phyloP scores from a whole-genome alignment of 495 filamentous ascomycete genomes.

The Penicillium cinerascens region DNA sequence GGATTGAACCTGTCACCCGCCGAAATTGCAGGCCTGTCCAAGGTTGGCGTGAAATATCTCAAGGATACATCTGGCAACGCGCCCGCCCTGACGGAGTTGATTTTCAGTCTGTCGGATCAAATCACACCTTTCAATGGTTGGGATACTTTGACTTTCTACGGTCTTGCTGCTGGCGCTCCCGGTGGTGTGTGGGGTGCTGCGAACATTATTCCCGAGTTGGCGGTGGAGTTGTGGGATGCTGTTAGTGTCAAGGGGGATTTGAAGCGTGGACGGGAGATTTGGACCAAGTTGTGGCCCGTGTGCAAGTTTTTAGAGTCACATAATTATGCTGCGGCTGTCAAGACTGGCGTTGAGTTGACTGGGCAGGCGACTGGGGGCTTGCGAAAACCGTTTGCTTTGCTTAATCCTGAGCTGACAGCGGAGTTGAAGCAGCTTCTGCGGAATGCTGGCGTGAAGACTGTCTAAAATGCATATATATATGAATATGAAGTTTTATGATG shows the following conservation, averaged over 20 bases:
- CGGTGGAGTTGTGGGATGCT: slow-evolving; percentile 33
- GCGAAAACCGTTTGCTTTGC: slow-evolving; percentile 32
- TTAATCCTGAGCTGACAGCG: slow-evolving; percentile 19
- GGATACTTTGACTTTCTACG: slow-evolving; percentile 40
- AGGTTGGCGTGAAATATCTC: slow-evolving; percentile 32
- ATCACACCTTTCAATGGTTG: slow-evolving; percentile 36
- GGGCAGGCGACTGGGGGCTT: slow-evolving; percentile 31
- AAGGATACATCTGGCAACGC: slow-evolving; percentile 40
- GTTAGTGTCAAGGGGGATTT: slow-evolving; percentile 29
- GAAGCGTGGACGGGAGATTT: slow-evolving; percentile 29
- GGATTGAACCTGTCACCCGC: slow-evolving; percentile 24
- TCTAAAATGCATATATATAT: slow-evolving; percentile 13
- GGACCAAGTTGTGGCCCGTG: slow-evolving; percentile 33
- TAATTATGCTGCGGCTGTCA: slow-evolving; percentile 31
- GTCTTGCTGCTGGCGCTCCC: slow-evolving; percentile 26
- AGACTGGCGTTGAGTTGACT: slow-evolving; percentile 34
- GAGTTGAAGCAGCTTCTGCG: slow-evolving; percentile 29
- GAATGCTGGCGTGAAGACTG: slow-evolving; percentile 31
- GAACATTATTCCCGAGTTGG: slow-evolving; percentile 36
- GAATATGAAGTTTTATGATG: not conserved
- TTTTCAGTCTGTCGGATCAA: slow-evolving; percentile 28
- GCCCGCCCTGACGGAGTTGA: slow-evolving; percentile 32
- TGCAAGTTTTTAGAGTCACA: slow-evolving; percentile 38
- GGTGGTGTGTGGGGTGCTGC: slow-evolving; percentile 37
- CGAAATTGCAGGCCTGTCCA: slow-evolving; percentile 27